These are phyloP conservation scores for Tetradesmus lagerheimii DNA, from an alignment of 139 green algal species.

Conservation along the genomic window DNA sequence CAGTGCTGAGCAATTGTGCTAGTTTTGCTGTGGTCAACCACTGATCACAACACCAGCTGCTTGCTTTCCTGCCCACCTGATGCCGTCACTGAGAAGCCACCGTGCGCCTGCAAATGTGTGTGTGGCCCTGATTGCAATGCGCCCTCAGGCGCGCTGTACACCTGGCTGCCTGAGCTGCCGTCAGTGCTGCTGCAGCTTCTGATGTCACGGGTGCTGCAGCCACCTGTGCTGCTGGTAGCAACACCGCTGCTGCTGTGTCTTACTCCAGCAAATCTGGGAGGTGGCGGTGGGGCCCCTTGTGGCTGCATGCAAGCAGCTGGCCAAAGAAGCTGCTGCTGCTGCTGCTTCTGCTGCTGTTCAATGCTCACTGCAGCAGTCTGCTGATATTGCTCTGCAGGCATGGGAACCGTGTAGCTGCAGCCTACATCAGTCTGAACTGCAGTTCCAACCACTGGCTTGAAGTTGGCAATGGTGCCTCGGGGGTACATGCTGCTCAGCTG, in stretches of 20 bases:
- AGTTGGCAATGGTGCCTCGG: not conserved
- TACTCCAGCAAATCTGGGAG: not conserved
- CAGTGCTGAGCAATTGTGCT: no score
- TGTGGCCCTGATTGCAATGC: not conserved
- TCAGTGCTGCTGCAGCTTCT: constrained; percentile 21
- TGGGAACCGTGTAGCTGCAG: not conserved
- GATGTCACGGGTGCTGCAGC: constrained; percentile 14
- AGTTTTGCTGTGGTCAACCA: no score
- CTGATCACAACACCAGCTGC: no score
- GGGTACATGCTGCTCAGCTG: not conserved
- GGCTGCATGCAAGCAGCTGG: not conserved
- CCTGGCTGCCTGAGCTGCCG: not conserved
- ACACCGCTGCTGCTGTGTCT: constrained; percentile 3
- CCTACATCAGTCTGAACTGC: not conserved
- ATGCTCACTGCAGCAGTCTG: not conserved
- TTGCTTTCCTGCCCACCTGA: no score
- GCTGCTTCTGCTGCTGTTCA: not conserved
- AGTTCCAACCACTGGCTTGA: not conserved
- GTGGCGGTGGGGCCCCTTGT: no score
- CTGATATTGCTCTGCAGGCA: not conserved
- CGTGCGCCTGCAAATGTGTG: not conserved
- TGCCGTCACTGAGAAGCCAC: not conserved
- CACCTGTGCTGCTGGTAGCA: not conserved
- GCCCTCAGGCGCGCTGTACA: not conserved
- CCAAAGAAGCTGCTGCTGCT: not conserved